These are phyloP conservation scores for Fusarium sp. DNA, from an alignment of 2,329 filamentous ascomycete genomes.

Conservation along the genomic window DNA sequence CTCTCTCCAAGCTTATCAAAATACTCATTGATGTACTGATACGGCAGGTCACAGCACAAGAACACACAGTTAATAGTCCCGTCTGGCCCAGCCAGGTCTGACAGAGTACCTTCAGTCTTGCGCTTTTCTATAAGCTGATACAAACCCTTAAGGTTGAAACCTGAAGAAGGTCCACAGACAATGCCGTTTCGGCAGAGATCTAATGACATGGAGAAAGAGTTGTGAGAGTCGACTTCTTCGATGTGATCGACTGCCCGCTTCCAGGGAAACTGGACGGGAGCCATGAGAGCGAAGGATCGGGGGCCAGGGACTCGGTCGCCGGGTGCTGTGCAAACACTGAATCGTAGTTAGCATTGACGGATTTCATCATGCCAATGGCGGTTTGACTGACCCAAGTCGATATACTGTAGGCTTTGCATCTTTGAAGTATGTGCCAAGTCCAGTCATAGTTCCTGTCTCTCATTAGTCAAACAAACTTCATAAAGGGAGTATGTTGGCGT, in stretches of 20 bases:
- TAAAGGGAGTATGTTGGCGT: slow-evolving; percentile 43
- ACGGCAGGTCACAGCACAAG: slow-evolving; percentile 70
- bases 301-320: slow-evolving; percentile 69
- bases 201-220: slow-evolving; percentile 64
- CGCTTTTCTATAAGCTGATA: slow-evolving; percentile 60
- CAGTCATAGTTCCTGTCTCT: slow-evolving; percentile 55
- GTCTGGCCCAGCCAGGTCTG: slow-evolving; percentile 54
- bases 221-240: slow-evolving; percentile 64
- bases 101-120: slow-evolving; percentile 56
- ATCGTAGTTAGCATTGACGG: background rate
- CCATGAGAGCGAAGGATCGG: slow-evolving; percentile 60
- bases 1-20: slow-evolving; percentile 63
- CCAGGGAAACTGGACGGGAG: slow-evolving; percentile 67
- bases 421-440: slow-evolving; percentile 61
- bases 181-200: slow-evolving; percentile 66
- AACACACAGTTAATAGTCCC: slow-evolving; percentile 65
- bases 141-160: slow-evolving; percentile 65
- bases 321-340: slow-evolving; percentile 65
- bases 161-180: slow-evolving; percentile 69
- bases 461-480: background rate
- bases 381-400: slow-evolving; percentile 43
- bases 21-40: slow-evolving; percentile 70
- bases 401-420: slow-evolving; percentile 58
- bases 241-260: slow-evolving; percentile 62
- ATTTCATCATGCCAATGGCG: rapidly evolving